phyloP scores from a whole-genome alignment of 768 basidiomycete species.

The Strobilomyces echinocephalus region DNA sequence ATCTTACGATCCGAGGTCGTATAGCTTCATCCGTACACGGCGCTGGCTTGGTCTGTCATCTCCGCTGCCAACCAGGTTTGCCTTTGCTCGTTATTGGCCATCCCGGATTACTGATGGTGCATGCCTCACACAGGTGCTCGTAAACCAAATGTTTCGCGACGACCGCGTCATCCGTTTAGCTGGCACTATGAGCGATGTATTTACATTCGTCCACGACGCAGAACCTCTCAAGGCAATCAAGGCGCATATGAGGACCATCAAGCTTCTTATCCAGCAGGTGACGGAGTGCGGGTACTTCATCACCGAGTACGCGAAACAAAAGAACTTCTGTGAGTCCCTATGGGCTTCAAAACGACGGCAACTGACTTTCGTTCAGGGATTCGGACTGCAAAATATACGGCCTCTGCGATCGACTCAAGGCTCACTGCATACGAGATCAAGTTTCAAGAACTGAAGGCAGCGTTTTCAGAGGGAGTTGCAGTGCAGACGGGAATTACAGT shows the following conservation, averaged over 20 bases:
- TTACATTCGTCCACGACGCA: background rate
- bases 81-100: background rate
- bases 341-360: background rate
- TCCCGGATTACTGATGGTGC: background rate
- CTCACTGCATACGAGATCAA: background rate
- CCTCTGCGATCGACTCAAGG: background rate
- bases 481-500: background rate
- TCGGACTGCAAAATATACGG: background rate
- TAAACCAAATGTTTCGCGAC: background rate
- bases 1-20: too few species aligned
- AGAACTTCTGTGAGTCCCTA: background rate
- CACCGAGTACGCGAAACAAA: background rate
- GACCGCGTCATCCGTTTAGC: background rate
- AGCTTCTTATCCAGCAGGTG: background rate
- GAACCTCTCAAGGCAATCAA: background rate
- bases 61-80: background rate
- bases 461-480: background rate
- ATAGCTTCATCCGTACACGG: background rate
- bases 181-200: background rate
- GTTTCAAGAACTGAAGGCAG: background rate
- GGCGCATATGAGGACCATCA: background rate
- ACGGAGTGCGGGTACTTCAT: conserved; percentile 4
- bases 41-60: background rate
- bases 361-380: background rate
- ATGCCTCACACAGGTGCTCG: background rate